Evolutionary conservation across 345 rosid genomes (phyloP), one percentile per base, ranked within the genome.

Genomic region (Hibiscus syriacus): DNA sequence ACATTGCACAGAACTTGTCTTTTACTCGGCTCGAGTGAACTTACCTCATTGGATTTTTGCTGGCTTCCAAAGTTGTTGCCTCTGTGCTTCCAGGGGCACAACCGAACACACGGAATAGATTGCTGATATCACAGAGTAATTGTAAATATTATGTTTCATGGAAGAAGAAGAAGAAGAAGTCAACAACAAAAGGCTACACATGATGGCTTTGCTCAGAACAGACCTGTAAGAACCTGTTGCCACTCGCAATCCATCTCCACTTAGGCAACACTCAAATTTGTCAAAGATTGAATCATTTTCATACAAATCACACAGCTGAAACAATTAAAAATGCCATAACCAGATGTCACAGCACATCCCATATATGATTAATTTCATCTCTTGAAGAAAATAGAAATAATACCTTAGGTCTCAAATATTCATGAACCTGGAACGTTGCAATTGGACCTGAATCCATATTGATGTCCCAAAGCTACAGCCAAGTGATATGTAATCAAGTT

Each of bases 401-500:
- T 67, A 90, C 97, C 95, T 83, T 88, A 49, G 94, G 98, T 79
- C 96, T 87, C 66, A 92, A 78, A 78, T 92, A 72, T 76, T 92
- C 97, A 75, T 92, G 98, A 81, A 92, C 98, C 74, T 84, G 97
- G 83, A 88, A 90, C 20, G 89, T 87, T 74, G 92, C 79, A 75
- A 93, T 92, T n/a, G 99, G 99, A 76, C 99, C 95, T 2, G 95
- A 82, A 80, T 94, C 99, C 97, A 91, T 94, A 80, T 90, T 92
- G 72, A 93, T 85, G 80, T 93, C 98, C 98, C 98, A 93, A 64
- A 93, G 77, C 88, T 84, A 54, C 56, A 76, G 49, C 26, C 61
- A 79, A 48, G 71, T 30, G 69, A 55, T 38, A 27, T 22, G 23
- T 23, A 60, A 55, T 23, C 22, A 49, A 27, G 70, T 76, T 29